Base-by-base conservation (phyloP, 2,329 filamentous ascomycete species). In the Aspergillus amoenus region DNA sequence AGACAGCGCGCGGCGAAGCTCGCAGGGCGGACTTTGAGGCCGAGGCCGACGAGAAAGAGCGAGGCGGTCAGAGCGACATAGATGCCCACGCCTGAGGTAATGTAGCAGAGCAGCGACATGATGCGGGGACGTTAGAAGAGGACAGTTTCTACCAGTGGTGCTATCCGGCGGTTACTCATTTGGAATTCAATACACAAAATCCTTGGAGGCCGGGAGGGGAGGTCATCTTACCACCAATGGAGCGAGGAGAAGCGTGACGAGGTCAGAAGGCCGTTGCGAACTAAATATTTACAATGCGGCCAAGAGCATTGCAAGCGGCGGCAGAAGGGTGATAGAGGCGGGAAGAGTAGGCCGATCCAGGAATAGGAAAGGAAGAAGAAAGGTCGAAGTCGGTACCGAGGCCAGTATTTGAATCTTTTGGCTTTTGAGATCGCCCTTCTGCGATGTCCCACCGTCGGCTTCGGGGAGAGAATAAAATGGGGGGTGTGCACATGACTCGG, bases 91-190 rank as follows among this genome's bases (percentile, higher is more conserved):
- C 81, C 79, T 61, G 85, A 83, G 43, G 84, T 66, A 65, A 83
- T 75, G 64, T 82, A 73, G 58, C 86, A 87, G 60, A 88, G 72
- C 73, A 85, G 76, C 77, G 87, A 89, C 80, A 90, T 81, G 69
- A 74, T 73, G 27, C 30, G 27, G 40, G 37, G 42, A 13, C 6
- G 21, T 32, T 39, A 27, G 27, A 17, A 30, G 6, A 49, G 45
- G 22, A 27, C 2, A 12, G 21, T 24, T 42, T 53, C 45, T 48
- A 34, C n/a, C 15, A 17, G 49, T 41, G 17, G 22, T n/a, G 21
- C 24, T 44, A 24, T 22, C 34, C 21, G 18, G 27, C 18, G 15
- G 39, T 56, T 40, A 52, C 18, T 34, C 39, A 18, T 24, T 4
- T 12, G 27, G n/a, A n/a, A 21, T 30, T 39, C 39, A 32, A 52